Evolutionary conservation across 495 filamentous ascomycete species (phyloP).

Genomic region (Daldinia childiae): DNA sequence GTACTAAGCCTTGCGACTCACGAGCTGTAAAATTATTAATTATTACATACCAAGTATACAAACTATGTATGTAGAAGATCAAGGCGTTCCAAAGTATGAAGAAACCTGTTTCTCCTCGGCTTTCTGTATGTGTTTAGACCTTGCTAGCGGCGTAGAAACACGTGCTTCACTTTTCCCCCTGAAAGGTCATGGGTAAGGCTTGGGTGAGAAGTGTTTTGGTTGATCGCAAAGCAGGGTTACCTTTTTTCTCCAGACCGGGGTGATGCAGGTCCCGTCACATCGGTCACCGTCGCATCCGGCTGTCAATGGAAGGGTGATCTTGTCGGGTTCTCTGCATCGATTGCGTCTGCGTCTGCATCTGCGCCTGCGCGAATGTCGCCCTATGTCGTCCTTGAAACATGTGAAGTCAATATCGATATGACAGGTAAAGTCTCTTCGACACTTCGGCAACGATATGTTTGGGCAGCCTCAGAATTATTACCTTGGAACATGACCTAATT

Average conservation of each 20-base stretch:
- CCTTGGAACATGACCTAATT: conserved; percentile 10
- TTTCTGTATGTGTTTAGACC: conserved; percentile 4
- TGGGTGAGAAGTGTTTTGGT: conserved; percentile 20
- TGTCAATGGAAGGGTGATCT: conserved; percentile 32
- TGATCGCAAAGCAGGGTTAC: conserved; percentile 11
- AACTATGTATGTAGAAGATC: conserved; percentile 18
- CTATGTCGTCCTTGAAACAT: conserved; percentile 24
- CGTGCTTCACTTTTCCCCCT: conserved; percentile 28
- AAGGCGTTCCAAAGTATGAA: conserved; percentile 26
- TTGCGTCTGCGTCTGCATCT: conserved; percentile 36
- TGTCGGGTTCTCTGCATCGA: conserved; percentile 21
- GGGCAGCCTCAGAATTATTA: conserved; percentile 28
- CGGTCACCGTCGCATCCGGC: conserved; percentile 38
- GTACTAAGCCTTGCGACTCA: too few species aligned
- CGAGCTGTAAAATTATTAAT: background rate
- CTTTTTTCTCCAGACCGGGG: conserved; percentile 27
- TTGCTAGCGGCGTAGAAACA: conserved; percentile 32
- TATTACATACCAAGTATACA: too few species aligned
- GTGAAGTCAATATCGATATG: conserved; percentile 36
- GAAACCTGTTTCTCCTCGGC: conserved; percentile 27
- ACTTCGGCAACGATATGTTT: conserved; percentile 17
- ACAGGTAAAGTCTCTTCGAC: conserved; percentile 1
- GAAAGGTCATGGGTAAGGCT: background rate
- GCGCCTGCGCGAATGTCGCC: conserved; percentile 17
- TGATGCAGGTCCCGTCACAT: conserved; percentile 33